Conservation (phyloP, 78 protist genomes). For the Emiliania huxleyi region DNA sequence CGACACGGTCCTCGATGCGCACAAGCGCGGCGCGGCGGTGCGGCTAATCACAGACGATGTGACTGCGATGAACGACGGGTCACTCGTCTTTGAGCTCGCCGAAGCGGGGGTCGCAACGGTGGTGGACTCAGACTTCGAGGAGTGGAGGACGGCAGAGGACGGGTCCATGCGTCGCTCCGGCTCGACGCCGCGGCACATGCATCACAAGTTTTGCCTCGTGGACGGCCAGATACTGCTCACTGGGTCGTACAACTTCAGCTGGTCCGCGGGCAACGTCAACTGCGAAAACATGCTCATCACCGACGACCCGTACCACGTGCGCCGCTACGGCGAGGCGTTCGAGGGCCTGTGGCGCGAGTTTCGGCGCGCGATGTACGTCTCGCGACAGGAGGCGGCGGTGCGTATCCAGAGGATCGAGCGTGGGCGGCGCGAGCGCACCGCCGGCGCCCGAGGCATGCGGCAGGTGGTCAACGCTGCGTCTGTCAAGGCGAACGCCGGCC, state of each 20-base stretch:
- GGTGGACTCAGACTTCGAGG: background rate
- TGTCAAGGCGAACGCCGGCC: too few species aligned
- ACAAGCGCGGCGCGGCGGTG: constrained; percentile 28
- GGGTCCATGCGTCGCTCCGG: background rate
- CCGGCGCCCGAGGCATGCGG: background rate
- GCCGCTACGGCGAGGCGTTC: background rate
- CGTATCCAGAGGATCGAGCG: background rate
- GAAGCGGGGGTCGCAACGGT: constrained; percentile 28
- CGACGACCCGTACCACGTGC: background rate
- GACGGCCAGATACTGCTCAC: constrained; percentile 25
- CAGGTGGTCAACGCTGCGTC: background rate
- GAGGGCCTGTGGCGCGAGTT: background rate
- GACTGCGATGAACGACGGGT: background rate
- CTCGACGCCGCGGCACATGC: constrained; percentile 27
- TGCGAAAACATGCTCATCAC: constrained; percentile 44
- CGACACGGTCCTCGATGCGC: background rate
- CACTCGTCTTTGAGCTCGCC: constrained; percentile 9
- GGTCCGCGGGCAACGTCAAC: background rate
- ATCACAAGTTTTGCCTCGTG: constrained; percentile 53
- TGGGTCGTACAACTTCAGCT: constrained; percentile 58
- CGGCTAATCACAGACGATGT: constrained; percentile 51
- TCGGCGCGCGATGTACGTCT: background rate
- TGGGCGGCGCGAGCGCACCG: background rate
- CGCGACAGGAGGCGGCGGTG: background rate
- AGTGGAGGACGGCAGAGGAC: background rate